Base-by-base conservation (phyloP, 352 stramenopile genomes). In the Albugo candida region DNA sequence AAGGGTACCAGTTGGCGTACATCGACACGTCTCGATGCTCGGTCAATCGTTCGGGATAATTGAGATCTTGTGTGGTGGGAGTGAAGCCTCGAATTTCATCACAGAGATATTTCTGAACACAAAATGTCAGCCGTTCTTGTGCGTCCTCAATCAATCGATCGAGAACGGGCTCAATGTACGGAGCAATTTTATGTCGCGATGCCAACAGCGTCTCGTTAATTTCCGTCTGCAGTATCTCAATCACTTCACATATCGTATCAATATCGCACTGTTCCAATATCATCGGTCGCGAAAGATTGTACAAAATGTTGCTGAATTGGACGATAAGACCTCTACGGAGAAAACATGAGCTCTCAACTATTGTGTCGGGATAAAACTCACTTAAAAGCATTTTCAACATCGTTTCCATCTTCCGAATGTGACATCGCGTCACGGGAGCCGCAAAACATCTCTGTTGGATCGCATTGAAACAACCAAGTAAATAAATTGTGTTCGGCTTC, bases 1-100 rank as follows among this genome's bases (percentile, higher is more conserved):
- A 61, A 12, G 77, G 77, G 54, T 87, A 91, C 77, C 77, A 91
- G 14, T 73, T 85, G 6, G 74, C 67, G 54, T 91, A 91, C 24
- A 86, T 55, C n/a, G 37, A 54, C 0, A 61, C 44, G 17, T 64
- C 31, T 5, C 59, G 49, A 35, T 54, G 54, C 13, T 44, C 52
- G 20, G 77, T 36, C 2, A 91, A 53, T 42, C 85, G 85, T 16
- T 72, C 59, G 0, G 77, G 77, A 55, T 91, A 91, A 48, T 83
- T 58, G 13, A 91, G 45, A 36, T 91, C 74, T 1, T 42, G 51
- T 0, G 54, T 6, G 0, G 58, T 65, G 19, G 74, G 72, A 16
- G 59, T 60, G 50, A 86, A 91, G 0, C 69, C 74, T 53, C 87
- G 66, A 35, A 91, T 87, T 36, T 87, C 72, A 47, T 91, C 74